Conservation (phyloP, 1,284 basidiomycete species). For the Cryptococcus wingfieldii region DNA sequence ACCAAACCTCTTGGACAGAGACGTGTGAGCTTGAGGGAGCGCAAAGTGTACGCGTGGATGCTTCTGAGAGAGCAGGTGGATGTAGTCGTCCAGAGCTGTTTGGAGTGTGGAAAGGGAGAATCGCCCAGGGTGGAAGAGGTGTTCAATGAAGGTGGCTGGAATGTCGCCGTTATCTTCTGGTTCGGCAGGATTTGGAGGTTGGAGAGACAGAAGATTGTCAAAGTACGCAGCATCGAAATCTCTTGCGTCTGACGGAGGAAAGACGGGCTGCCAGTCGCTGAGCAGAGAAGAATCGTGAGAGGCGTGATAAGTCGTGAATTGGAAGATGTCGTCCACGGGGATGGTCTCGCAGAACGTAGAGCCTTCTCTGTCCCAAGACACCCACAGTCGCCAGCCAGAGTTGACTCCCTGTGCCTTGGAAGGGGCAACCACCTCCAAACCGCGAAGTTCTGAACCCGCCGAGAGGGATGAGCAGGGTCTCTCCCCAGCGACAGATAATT, state of each 20-base stretch:
- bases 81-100: conserved; percentile 76
- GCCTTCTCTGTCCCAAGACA: conserved; percentile 47
- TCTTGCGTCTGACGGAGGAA: conserved; percentile 52
- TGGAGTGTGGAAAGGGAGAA: conserved; percentile 77
- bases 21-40: conserved; percentile 52
- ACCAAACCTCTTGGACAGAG: conserved; percentile 69
- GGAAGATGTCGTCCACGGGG: conserved; percentile 36
- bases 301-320: conserved; percentile 34
- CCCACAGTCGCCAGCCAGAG: conserved; percentile 48
- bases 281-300: conserved; percentile 20
- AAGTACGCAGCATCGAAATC: conserved; percentile 77
- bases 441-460: conserved; percentile 38
- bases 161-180: conserved; percentile 41
- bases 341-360: conserved; percentile 24
- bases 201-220: conserved; percentile 69
- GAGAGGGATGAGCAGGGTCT: conserved; percentile 27
- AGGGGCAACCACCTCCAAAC: conserved; percentile 45
- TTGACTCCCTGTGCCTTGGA: conserved; percentile 23
- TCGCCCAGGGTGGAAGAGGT: conserved; percentile 76
- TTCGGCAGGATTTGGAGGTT: conserved; percentile 54
- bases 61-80: conserved; percentile 54
- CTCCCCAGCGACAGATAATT: conserved; percentile 39
- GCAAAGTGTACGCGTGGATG: conserved; percentile 14
- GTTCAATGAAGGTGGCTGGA: conserved; percentile 70
- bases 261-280: conserved; percentile 35